phyloP scores from a whole-genome alignment of 2,329 filamentous ascomycete genomes.

The Cadophora sp. region DNA sequence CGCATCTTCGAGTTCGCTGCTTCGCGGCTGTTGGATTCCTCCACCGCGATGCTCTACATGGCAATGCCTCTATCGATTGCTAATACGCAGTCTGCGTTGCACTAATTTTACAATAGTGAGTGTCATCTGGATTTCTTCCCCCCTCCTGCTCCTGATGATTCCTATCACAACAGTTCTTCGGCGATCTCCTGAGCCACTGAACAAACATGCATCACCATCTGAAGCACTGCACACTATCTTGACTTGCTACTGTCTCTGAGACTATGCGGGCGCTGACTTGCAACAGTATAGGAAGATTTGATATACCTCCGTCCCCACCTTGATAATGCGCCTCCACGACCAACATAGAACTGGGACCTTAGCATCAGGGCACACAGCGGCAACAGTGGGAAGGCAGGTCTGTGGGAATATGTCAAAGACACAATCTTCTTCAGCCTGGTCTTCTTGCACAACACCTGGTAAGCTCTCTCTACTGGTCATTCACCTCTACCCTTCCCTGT shows the following conservation, averaged over 20 bases:
- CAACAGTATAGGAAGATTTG: conserved; percentile 1
- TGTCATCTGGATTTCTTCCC: conserved; percentile 15
- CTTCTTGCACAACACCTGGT: conserved; percentile 11
- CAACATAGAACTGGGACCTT: neutral
- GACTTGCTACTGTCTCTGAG: conserved; percentile 27
- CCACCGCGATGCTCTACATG: neutral
- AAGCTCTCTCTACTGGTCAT: conserved; percentile 14
- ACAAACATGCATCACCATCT: conserved; percentile 80
- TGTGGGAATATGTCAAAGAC: neutral
- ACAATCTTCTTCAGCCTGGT: neutral
- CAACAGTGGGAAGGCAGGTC: neutral
- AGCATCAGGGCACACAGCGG: neutral
- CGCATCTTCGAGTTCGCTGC: neutral
- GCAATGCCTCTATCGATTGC: neutral
- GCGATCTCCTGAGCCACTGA: conserved; percentile 48
- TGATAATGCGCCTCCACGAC: neutral
- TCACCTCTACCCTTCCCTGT: neutral
- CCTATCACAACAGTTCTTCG: conserved; percentile 44
- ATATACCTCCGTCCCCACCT: neutral
- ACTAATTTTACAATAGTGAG: conserved; percentile 29
- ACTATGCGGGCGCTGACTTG: conserved; percentile 34
- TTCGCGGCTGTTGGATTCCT: neutral
- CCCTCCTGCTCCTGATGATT: conserved; percentile 44
- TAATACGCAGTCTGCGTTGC: neutral
- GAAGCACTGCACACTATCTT: conserved; percentile 51